These are phyloP conservation scores for Ophiobolus disseminans DNA, from an alignment of 2,329 filamentous ascomycete species.

Conservation along the genomic window DNA sequence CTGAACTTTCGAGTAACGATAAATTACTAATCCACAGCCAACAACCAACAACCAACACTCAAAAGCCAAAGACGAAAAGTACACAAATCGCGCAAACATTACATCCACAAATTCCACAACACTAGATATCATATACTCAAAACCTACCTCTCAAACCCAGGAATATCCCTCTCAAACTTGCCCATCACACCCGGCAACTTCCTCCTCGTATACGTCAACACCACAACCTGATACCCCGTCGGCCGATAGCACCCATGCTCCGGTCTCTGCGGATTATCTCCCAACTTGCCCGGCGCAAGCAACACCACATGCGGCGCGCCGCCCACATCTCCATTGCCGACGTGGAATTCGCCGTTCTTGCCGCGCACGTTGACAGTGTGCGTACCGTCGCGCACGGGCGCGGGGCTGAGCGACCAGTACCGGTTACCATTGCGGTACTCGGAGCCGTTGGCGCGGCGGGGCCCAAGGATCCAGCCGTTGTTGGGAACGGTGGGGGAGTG, in stretches of 20 bases:
- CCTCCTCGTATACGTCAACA: conserved; percentile 12
- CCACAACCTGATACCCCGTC: conserved; percentile 5
- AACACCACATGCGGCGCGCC: neutral
- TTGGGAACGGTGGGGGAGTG: neutral
- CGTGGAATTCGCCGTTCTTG: conserved; percentile 1
- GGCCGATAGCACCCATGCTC: neutral
- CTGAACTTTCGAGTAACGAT: no score
- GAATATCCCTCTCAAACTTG: conserved; percentile 8
- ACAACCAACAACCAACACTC: neutral
- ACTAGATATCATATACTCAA: no score
- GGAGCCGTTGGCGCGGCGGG: neutral
- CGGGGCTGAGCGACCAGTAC: neutral
- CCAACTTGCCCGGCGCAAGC: neutral
- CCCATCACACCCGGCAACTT: neutral
- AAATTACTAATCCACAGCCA: neutral
- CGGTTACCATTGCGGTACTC: neutral
- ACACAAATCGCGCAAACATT: neutral
- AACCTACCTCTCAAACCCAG: no score
- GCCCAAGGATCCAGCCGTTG: neutral
- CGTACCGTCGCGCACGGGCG: neutral
- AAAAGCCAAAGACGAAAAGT: no score
- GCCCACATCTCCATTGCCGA: neutral
- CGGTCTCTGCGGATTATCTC: conserved; percentile 8
- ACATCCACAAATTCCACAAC: no score
- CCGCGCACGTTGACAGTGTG: conserved; percentile 2